These are phyloP conservation scores for Claviceps lovelessii DNA, from an alignment of 2,329 filamentous ascomycete genomes.

Conservation along the genomic window DNA sequence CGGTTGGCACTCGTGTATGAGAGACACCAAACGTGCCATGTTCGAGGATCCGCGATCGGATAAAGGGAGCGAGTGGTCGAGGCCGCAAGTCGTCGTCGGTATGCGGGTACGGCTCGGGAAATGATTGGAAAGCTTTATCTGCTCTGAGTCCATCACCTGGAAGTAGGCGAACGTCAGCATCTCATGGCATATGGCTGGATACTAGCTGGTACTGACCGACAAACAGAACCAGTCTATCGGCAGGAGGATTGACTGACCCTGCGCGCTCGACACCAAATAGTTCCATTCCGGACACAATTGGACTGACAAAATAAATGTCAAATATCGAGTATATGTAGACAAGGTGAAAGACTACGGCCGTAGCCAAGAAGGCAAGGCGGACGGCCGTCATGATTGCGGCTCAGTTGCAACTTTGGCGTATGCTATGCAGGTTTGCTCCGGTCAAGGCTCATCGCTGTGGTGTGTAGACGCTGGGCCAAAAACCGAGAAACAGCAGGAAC, in stretches of 20 bases:
- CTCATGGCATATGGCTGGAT: neutral
- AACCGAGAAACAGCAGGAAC: too few species aligned
- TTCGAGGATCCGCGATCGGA: constrained; percentile 75
- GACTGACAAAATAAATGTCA: constrained; percentile 96
- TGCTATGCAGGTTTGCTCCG: neutral
- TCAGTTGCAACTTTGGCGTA: neutral
- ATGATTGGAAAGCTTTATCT: constrained; percentile 92
- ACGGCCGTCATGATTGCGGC: constrained; percentile 35
- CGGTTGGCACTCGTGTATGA: constrained; percentile 90
- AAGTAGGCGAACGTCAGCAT: neutral
- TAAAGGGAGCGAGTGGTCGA: constrained; percentile 74
- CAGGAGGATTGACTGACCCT: constrained; percentile 51
- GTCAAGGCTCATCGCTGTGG: neutral
- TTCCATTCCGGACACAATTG: constrained; percentile 90
- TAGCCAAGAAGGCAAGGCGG: constrained; percentile 70
- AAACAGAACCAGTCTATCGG: constrained; percentile 67
- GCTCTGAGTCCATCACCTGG: constrained; percentile 81
- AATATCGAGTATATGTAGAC: constrained; percentile 94
- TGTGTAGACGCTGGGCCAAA: neutral
- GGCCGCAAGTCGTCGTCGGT: constrained; percentile 52
- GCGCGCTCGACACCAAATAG: constrained; percentile 57
- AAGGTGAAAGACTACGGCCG: constrained; percentile 84
- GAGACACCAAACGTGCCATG: constrained; percentile 95
- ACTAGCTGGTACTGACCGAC: constrained; percentile 56
- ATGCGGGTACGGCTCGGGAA: constrained; percentile 69